A percentile compares a stretch with the other conserved stretches of the same genome.
These are phyloP conservation scores for Aristolochia californica DNA, from an alignment of 164 flowering plant genomes.

Conservation along the genomic window DNA sequence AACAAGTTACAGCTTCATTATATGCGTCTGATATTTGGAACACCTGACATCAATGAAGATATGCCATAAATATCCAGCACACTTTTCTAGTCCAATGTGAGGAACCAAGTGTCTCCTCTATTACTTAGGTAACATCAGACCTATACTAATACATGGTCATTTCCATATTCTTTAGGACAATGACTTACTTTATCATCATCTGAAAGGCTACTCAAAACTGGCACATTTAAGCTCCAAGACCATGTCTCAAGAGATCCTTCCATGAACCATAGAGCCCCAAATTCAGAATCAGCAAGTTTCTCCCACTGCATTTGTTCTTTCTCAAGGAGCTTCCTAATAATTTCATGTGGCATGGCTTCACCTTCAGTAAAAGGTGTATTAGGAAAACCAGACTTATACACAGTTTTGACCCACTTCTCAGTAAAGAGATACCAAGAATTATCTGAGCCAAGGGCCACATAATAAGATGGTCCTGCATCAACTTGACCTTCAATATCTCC, in stretches of 20 bases:
- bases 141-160: background rate
- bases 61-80: background rate
- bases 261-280: slow-evolving; percentile 68
- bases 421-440: slow-evolving; percentile 89
- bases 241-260: slow-evolving; percentile 96
- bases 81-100: background rate
- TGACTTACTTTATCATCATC: slow-evolving; percentile 56
- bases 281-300: slow-evolving; percentile 61
- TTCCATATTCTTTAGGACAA: background rate
- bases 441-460: slow-evolving; percentile 93
- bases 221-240: slow-evolving; percentile 97
- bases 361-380: slow-evolving; percentile 60
- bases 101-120: background rate
- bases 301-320: slow-evolving; percentile 67
- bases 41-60: slow-evolving; percentile 21
- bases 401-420: slow-evolving; percentile 71
- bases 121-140: background rate
- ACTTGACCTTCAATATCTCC: slow-evolving; percentile 11
- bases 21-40: slow-evolving; percentile 46
- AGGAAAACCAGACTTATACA: slow-evolving; percentile 79
- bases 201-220: slow-evolving; percentile 79
- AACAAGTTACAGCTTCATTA: slow-evolving; percentile 40
- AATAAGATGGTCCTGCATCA: slow-evolving; percentile 37
- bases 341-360: slow-evolving; percentile 74
- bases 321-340: slow-evolving; percentile 55